phyloP scores from a whole-genome alignment of 352 stramenopile genomes.

The Lagenidium giganteum region DNA sequence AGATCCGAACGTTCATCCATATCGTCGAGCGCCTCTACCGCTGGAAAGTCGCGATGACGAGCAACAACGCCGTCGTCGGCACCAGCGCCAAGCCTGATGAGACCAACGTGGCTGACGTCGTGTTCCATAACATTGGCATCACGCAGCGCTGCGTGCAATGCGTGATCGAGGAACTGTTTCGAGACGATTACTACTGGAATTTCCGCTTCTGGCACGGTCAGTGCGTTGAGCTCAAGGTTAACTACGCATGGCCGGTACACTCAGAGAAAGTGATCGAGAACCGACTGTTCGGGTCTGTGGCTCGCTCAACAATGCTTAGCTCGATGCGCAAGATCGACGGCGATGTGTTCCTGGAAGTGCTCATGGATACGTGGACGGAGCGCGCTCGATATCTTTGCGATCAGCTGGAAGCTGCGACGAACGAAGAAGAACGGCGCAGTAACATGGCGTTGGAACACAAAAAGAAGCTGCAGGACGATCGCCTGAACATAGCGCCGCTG shows the following conservation, averaged over 20 bases:
- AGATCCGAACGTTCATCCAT: conserved; percentile 48
- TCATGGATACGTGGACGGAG: conserved; percentile 41
- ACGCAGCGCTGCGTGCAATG: conserved; percentile 36
- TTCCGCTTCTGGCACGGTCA: conserved; percentile 48
- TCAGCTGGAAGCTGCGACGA: conserved; percentile 35
- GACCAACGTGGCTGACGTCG: conserved; percentile 19
- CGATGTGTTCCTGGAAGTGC: conserved; percentile 45
- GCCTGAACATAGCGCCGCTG: conserved; percentile 22
- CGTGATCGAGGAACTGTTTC: conserved; percentile 47
- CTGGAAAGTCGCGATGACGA: conserved; percentile 23
- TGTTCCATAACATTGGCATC: conserved; percentile 55
- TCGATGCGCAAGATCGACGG: conserved; percentile 52
- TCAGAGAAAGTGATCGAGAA: conserved; percentile 42
- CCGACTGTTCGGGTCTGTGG: no score
- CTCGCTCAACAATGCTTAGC: conserved; percentile 42
- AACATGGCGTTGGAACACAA: conserved; percentile 14
- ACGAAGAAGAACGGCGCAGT: conserved; percentile 30
- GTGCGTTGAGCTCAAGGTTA: conserved; percentile 37
- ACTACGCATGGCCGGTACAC: conserved; percentile 31
- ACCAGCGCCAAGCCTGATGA: conserved; percentile 5
- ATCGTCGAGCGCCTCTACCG: conserved; percentile 42
- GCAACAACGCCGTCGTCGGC: conserved; percentile 3
- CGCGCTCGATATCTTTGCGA: conserved; percentile 28
- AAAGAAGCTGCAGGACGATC: conserved; percentile 22
- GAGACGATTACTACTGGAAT: conserved; percentile 59